Conservation (phyloP, 805 yeast species). For the Peterozyma toletana region DNA sequence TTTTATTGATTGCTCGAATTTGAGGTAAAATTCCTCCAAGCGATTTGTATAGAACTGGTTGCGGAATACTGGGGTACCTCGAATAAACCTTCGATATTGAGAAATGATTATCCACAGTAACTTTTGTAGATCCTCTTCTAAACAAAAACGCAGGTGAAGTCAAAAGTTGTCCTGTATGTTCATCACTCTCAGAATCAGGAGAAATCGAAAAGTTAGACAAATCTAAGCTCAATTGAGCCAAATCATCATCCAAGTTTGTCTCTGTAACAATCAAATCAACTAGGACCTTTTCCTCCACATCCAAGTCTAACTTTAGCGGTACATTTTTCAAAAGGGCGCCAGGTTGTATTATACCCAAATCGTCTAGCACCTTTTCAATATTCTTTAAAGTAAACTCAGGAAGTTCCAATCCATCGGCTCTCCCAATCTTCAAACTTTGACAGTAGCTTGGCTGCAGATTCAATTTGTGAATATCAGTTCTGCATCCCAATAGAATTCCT, state of each 20-base stretch:
- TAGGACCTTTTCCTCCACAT: slow-evolving; percentile 10
- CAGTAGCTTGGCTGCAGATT: slow-evolving; percentile 38
- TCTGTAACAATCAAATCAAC: slow-evolving; percentile 11
- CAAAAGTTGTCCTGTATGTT: slow-evolving; percentile 16
- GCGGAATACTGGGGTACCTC: slow-evolving; percentile 36
- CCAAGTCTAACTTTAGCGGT: slow-evolving; percentile 18
- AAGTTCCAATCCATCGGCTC: slow-evolving; percentile 13
- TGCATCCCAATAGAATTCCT: slow-evolving; percentile 21
- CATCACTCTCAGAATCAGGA: slow-evolving; percentile 12
- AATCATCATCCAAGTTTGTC: slow-evolving; percentile 11
- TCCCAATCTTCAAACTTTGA: slow-evolving; percentile 2
- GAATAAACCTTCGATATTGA: slow-evolving; percentile 17
- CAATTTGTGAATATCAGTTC: slow-evolving; percentile 34
- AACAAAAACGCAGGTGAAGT: slow-evolving; percentile 43
- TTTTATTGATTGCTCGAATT: slow-evolving; percentile 50
- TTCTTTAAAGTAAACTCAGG: slow-evolving; percentile 16
- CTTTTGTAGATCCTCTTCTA: slow-evolving; percentile 19
- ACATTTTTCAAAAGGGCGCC: slow-evolving; percentile 28
- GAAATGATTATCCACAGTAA: background rate
- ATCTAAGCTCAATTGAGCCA: slow-evolving; percentile 26
- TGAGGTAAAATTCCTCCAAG: slow-evolving; percentile 78
- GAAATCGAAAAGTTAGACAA: slow-evolving; percentile 27
- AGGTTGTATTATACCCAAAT: slow-evolving; percentile 56
- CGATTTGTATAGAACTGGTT: slow-evolving; percentile 34
- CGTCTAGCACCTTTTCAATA: slow-evolving; percentile 37